Evolutionary conservation across 345 rosid species (phyloP).

Genomic region (Eucalyptus cloeziana): DNA sequence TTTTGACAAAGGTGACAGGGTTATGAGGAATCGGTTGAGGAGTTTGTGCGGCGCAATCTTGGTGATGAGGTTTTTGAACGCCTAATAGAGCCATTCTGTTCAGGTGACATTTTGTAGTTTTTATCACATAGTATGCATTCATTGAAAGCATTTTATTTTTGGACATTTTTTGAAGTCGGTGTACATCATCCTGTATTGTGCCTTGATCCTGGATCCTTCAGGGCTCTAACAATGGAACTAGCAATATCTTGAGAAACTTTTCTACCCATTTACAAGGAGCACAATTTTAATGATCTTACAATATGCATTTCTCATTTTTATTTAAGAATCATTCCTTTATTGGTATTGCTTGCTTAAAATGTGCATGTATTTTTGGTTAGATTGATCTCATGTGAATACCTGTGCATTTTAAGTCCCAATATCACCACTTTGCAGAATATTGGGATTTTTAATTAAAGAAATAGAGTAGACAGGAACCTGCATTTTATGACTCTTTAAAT

Average conservation of each 20-base stretch:
- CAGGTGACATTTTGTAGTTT: slow-evolving; percentile 29
- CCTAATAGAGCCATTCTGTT: slow-evolving; percentile 93
- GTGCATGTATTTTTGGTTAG: not conserved
- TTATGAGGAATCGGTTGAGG: slow-evolving; percentile 89
- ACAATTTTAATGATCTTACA: not conserved
- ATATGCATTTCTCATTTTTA: not conserved
- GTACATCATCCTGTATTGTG: not conserved
- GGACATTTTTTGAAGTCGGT: not conserved
- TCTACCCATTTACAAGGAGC: not conserved
- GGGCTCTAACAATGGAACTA: not conserved
- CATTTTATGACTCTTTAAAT: not conserved
- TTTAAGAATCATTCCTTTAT: not conserved
- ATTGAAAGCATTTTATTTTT: not conserved
- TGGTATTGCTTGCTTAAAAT: not conserved
- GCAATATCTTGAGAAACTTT: not conserved
- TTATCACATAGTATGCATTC: not conserved
- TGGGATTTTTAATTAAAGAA: not conserved
- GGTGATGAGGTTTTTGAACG: slow-evolving; percentile 94
- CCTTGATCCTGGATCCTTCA: not conserved
- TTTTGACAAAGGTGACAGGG: slow-evolving; percentile 87
- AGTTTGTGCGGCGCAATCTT: slow-evolving; percentile 90
- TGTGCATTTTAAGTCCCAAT: not conserved
- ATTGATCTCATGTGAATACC: not conserved
- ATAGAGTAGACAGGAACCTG: not conserved
- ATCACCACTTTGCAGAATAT: not conserved